Percentiles rank a stretch among this genome's conserved stretches.
These are phyloP conservation scores for Chenopodium album DNA, from an alignment of 148 eudicot species.

Conservation along the genomic window DNA sequence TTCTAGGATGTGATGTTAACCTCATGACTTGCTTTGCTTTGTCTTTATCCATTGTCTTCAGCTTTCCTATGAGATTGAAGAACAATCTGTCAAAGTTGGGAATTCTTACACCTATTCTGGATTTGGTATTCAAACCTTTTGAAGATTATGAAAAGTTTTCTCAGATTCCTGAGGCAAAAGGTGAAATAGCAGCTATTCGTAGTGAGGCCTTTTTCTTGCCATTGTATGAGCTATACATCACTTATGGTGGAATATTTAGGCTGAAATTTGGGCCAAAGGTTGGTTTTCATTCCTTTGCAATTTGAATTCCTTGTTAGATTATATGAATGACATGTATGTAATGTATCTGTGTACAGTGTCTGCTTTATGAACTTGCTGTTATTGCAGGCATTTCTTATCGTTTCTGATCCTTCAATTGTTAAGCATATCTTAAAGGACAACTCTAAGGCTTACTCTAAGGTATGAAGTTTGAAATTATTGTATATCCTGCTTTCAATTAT, in stretches of 20 bases:
- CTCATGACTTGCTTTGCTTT: conserved; percentile 15
- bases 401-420: conserved; percentile 86
- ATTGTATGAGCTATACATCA: conserved; percentile 85
- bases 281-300: conserved; percentile 18
- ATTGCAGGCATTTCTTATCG: conserved; percentile 90
- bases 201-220: conserved; percentile 88
- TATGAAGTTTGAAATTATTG: conserved; percentile 26
- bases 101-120: conserved; percentile 49
- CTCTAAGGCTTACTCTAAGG: conserved; percentile 91
- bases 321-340: neutral
- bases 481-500: neutral
- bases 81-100: conserved; percentile 64
- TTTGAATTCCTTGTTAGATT: neutral
- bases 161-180: conserved; percentile 85
- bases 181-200: conserved; percentile 64
- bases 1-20: neutral
- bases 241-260: conserved; percentile 96
- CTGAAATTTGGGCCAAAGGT: conserved; percentile 98
- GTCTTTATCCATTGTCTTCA: conserved; percentile 24
- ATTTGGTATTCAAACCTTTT: conserved; percentile 46
- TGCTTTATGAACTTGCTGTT: conserved; percentile 4
- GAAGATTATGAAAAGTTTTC: conserved; percentile 47
- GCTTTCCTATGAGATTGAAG: conserved; percentile 55
- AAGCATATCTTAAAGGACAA: conserved; percentile 91
- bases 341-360: neutral